Evolutionary conservation across 139 green algal genomes (phyloP), one percentile per base, ranked within the genome.

Genomic region (Trebouxia sp.): DNA sequence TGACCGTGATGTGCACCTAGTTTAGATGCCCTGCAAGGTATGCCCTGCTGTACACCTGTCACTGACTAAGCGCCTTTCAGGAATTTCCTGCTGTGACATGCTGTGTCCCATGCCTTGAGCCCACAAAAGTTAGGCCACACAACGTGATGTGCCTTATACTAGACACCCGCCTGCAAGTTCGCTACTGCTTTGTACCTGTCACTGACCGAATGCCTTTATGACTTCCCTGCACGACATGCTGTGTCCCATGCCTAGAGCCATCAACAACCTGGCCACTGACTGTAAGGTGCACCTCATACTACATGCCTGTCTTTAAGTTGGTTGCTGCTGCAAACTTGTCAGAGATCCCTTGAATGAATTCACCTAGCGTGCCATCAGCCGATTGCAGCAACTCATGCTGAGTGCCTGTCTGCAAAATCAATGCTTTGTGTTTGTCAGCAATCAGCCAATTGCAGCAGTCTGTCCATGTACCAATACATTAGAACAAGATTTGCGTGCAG

Each of bases 21-120:
- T 92, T 43, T 90, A 2, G 84, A 89, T 38, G 87, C 80, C n/a
- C 50, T 39, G 6, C 55, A 43, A 28, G 83, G 74, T 80, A 28
- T 42, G 32, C 0, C 12, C 58, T 41, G 22, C 39, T 42, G 39
- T 76, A 28, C n/a, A 3, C 8, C 24, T 53, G 47, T 17, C 15
- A 10, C 47, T 53, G 15, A 17, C 47, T 53, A n/a, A n/a, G n/a
- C n/a, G 47, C 47, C 15, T 17, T 26, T 5, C 47, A 26, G 3
- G 14, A 48, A 3, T 8, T n/a, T n/a, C n/a, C n/a, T n/a, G n/a
- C n/a, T n/a, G n/a, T 22, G 32, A 5, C 11, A 6, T 75, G 30
- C 58, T 77, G 0, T 7, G 4, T 51, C 41, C n/a, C n/a, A 66
- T 65, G 10, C 22, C 9, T 43, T 15, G 3, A 45, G 10, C 6